A percentile compares a stretch with the other conserved stretches of the same genome.
Evolutionary conservation across 2,329 filamentous ascomycete species (phyloP).

Genomic region (Botrytis paeoniae): DNA sequence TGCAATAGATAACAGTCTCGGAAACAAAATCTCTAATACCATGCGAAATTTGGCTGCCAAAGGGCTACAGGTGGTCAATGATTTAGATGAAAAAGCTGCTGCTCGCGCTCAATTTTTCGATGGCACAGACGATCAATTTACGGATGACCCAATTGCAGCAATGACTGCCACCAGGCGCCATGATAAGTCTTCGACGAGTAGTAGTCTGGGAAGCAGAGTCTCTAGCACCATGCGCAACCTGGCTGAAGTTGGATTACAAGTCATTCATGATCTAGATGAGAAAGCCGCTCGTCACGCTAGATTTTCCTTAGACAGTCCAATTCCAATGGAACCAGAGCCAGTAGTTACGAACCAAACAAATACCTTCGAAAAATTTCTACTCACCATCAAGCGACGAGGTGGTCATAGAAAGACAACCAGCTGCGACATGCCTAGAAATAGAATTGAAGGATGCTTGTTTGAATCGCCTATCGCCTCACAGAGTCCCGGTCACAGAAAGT

Average conservation of each 20-base stretch:
- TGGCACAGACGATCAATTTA: background rate
- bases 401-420: conserved; percentile 44
- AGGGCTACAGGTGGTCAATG: conserved; percentile 4
- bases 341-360: conserved; percentile 23
- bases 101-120: conserved; percentile 5
- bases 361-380: conserved; percentile 73
- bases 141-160: background rate
- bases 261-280: conserved; percentile 26
- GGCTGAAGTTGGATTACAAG: conserved; percentile 42
- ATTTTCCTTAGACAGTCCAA: conserved; percentile 31
- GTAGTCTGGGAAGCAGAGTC: conserved; percentile 36
- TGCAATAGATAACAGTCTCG: background rate
- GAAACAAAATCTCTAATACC: conserved; percentile 2
- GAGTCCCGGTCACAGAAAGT: conserved; percentile 48
- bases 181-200: conserved; percentile 28
- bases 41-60: background rate
- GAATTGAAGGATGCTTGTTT: conserved; percentile 24
- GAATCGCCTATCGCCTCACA: conserved; percentile 41
- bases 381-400: conserved; percentile 56
- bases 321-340: conserved; percentile 21
- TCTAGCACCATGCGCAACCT: conserved; percentile 44
- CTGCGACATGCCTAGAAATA: conserved; percentile 34
- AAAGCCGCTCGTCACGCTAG: conserved; percentile 21
- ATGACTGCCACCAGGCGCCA: background rate
- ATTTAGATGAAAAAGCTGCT: conserved; percentile 10